phyloP scores from a whole-genome alignment of 129 eudicot species.

The Artemisia argyi region DNA sequence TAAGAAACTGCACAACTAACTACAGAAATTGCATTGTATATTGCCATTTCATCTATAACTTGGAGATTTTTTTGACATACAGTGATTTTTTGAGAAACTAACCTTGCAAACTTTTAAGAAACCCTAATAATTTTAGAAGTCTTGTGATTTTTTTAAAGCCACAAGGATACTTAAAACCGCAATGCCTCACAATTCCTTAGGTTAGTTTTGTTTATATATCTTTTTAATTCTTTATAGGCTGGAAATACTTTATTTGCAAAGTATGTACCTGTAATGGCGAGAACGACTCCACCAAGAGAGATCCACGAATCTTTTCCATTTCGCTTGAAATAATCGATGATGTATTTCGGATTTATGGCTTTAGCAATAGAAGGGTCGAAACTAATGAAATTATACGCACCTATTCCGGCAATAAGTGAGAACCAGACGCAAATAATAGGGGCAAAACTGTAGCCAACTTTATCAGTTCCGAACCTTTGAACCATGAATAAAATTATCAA shows the following conservation, averaged over 20 bases:
- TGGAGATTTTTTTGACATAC: too few relatives aligned
- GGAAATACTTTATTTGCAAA: neutral
- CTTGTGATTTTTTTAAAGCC: too few relatives aligned
- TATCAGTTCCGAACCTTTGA: conserved; percentile 86
- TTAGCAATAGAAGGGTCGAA: conserved; percentile 58
- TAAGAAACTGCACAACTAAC: too few relatives aligned
- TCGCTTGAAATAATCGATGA: conserved; percentile 57
- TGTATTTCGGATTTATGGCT: conserved; percentile 76
- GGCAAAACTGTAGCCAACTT: conserved; percentile 81
- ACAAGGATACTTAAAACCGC: too few relatives aligned
- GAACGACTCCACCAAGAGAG: conserved; percentile 82
- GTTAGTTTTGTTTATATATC: too few relatives aligned
- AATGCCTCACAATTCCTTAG: too few relatives aligned
- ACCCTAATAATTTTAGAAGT: too few relatives aligned
- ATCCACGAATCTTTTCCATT: conserved; percentile 63
- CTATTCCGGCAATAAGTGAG: conserved; percentile 50
- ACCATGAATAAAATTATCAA: conserved; percentile 52
- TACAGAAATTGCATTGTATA: too few relatives aligned
- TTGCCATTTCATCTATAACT: too few relatives aligned
- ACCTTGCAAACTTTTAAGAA: too few relatives aligned
- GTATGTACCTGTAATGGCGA: conserved; percentile 62
- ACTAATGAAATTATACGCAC: conserved; percentile 60
- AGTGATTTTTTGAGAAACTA: too few relatives aligned
- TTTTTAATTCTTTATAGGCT: neutral
- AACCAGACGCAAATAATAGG: conserved; percentile 76